A percentile compares a stretch with the other conserved stretches of the same genome.
These are phyloP conservation scores for Rhizopus stolonifer DNA, from an alignment of 371 early-diverging fungal genomes.

Conservation along the genomic window DNA sequence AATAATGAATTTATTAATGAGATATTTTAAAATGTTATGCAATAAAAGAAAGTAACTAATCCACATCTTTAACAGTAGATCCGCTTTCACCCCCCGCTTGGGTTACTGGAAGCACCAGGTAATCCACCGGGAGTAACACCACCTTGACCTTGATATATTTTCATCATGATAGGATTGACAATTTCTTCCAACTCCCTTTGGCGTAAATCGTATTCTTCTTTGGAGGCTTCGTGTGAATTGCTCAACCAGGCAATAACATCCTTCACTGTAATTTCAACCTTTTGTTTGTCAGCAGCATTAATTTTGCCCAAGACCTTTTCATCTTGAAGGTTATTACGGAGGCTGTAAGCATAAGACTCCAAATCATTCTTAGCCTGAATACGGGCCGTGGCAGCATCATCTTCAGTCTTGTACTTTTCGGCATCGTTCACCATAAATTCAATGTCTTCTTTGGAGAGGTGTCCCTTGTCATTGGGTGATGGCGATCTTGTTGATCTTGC, in stretches of 20 bases:
- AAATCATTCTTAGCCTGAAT: slow-evolving; percentile 83
- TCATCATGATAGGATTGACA: slow-evolving; percentile 88
- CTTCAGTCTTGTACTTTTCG: slow-evolving; percentile 86
- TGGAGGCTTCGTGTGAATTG: slow-evolving; percentile 79
- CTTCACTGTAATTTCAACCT: slow-evolving; percentile 77
- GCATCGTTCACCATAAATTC: slow-evolving; percentile 90
- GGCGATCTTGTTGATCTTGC: slow-evolving; percentile 74
- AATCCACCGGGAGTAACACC: slow-evolving; percentile 72
- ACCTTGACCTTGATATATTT: slow-evolving; percentile 63
- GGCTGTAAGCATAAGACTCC: slow-evolving; percentile 85
- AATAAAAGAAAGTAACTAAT: slow-evolving; percentile 24
- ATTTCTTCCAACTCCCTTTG: slow-evolving; percentile 87
- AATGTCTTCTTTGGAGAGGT: too few species aligned
- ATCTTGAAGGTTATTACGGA: slow-evolving; percentile 80
- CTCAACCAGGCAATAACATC: slow-evolving; percentile 88
- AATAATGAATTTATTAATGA: too few species aligned
- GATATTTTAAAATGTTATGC: background rate
- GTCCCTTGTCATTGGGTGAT: slow-evolving; percentile 92
- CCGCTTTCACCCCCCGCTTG: slow-evolving; percentile 65
- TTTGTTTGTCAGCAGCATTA: slow-evolving; percentile 69
- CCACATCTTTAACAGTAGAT: slow-evolving; percentile 51
- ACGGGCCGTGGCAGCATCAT: slow-evolving; percentile 79
- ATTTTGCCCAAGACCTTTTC: slow-evolving; percentile 73
- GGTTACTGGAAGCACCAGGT: slow-evolving; percentile 68
- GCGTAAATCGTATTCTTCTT: slow-evolving; percentile 85